Evolutionary conservation across 495 filamentous ascomycete genomes (phyloP), one percentile per base, ranked within the genome.

Genomic region (Jackrogersella minutella): DNA sequence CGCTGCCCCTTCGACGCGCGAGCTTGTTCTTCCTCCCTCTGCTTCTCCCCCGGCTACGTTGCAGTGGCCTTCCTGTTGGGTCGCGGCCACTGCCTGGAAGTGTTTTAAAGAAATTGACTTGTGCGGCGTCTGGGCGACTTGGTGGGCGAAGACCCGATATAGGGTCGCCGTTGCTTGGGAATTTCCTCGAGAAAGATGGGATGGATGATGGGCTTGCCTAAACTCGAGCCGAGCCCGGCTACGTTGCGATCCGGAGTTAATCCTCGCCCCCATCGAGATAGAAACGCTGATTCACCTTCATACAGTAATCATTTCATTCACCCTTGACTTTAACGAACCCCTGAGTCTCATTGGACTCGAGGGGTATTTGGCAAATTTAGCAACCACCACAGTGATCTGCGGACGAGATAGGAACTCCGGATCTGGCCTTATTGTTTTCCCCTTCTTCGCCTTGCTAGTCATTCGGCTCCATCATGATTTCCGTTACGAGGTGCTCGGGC

Each of bases 31-130:
- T 26, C 21, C 39, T 49, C 22, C 43, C 52, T 58, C 31, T 63
- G 22, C 31, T 49, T 8, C 52, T 58, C 51, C 40, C 56, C 58
- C 44, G 68, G 59, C 68, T 66, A 63, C 53, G 63, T 70, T 55
- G 63, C 53, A 70, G 58, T 59, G 68, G 68, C 68, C 68, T 66
- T 63, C 31, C 68, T 66, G 68, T 70, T 66, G 68, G 68, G 68
- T 66, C 68, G 54, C 54, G 68, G 36, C 58, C 68, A 64, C 65
- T 69, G 40, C 65, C 17, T 63, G 56, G 61, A 30, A 52, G 46
- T 69, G 66, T 69, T 69, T 69, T 61, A 65, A 51, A 69, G 66
- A 69, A 58, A 69, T 69, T 69, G 61, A 52, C 33, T 19, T 46
- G 58, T 58, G 52, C 51, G 54, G 52, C 51, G 54, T 34, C 63